phyloP scores from a whole-genome alignment of 2,329 filamentous ascomycete genomes.

The Exophiala dermatitidis region DNA sequence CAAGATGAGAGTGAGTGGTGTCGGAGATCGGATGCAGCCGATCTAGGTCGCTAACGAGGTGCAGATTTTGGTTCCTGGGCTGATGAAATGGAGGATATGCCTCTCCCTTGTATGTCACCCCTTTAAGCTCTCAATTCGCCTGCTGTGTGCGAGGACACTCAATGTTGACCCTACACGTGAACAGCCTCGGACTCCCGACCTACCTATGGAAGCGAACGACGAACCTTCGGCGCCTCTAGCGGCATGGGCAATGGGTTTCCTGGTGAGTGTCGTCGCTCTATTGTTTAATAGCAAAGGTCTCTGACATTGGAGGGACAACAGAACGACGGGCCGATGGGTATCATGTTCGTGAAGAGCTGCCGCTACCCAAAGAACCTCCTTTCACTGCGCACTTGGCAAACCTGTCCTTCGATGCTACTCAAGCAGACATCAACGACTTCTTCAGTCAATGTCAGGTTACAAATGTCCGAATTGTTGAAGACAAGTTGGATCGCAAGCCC shows the following conservation, averaged over 20 bases:
- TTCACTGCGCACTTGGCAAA: conserved; percentile 96
- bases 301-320: conserved; percentile 17
- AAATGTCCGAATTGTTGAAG: conserved; percentile 92
- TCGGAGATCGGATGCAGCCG: conserved; percentile 8
- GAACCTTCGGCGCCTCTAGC: conserved; percentile 39
- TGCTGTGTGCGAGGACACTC: neutral
- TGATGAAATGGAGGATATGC: conserved; percentile 91
- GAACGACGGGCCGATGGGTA: conserved; percentile 39
- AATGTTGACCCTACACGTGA: neutral
- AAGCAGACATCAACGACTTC: conserved; percentile 74
- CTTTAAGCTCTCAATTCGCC: neutral
- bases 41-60: conserved; percentile 27
- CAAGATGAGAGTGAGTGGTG: conserved; percentile 70
- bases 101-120: conserved; percentile 59
- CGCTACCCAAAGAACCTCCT: conserved; percentile 84
- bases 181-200: conserved; percentile 38
- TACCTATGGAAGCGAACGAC: conserved; percentile 45
- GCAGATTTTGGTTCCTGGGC: conserved; percentile 85
- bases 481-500: conserved; percentile 84
- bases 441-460: conserved; percentile 78
- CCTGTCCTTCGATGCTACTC: conserved; percentile 87
- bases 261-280: conserved; percentile 26
- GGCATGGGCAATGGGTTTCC: conserved; percentile 35
- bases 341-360: conserved; percentile 65
- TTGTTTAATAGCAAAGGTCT: neutral